phyloP scores from a whole-genome alignment of 371 early-diverging fungal species.

The Conidiobolus coronatus region DNA sequence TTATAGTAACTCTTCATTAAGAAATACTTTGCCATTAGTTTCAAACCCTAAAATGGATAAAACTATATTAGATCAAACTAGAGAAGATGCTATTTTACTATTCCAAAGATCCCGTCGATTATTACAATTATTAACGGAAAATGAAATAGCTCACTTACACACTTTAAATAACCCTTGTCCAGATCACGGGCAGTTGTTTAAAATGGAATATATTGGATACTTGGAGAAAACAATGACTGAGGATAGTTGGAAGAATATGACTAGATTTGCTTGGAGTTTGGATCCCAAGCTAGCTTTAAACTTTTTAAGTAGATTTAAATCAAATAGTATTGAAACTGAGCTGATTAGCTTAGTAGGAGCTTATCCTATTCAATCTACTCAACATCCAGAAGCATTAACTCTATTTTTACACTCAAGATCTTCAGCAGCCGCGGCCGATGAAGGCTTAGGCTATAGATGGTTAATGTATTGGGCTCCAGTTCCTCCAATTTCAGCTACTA shows the following conservation, averaged over 20 bases:
- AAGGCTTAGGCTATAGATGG: slow-evolving; percentile 18
- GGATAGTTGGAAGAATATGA: slow-evolving; percentile 47
- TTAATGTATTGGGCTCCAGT: slow-evolving; percentile 79
- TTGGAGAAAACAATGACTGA: slow-evolving; percentile 24
- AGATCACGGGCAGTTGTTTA: slow-evolving; percentile 15
- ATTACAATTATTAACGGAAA: slow-evolving; percentile 59
- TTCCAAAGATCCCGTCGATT: slow-evolving; percentile 22
- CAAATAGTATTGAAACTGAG: slow-evolving; percentile 35
- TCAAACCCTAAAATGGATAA: background rate
- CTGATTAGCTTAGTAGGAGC: slow-evolving; percentile 33
- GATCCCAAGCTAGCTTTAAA: slow-evolving; percentile 60
- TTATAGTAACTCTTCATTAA: no score
- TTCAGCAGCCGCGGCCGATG: no score
- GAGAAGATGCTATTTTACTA: slow-evolving; percentile 10
- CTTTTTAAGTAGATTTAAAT: slow-evolving; percentile 44
- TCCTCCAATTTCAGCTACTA: slow-evolving; percentile 75
- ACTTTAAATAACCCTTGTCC: slow-evolving; percentile 61
- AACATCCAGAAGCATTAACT: slow-evolving; percentile 41
- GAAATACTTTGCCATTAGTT: background rate
- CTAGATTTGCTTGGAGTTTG: slow-evolving; percentile 59
- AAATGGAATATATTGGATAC: slow-evolving; percentile 15
- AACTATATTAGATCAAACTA: slow-evolving; percentile 1
- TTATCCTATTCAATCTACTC: slow-evolving; percentile 40
- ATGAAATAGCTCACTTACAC: slow-evolving; percentile 55
- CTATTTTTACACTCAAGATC: background rate